Evolutionary conservation across 345 rosid species (phyloP).

Genomic region (Citrus medica): DNA sequence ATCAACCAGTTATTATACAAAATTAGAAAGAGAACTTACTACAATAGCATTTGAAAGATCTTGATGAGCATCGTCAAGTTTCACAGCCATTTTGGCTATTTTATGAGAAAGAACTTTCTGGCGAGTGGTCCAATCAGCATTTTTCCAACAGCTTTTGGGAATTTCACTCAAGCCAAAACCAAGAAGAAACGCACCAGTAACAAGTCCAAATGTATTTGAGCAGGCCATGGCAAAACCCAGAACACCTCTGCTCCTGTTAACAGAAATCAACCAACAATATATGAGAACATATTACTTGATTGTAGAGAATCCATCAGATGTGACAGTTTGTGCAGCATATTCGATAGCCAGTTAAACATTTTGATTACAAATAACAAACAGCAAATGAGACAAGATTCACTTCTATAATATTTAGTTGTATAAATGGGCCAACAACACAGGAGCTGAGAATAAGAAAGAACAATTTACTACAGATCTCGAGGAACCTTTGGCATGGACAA

Average conservation of each 20-base stretch:
- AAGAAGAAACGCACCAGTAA: slow-evolving; percentile 98
- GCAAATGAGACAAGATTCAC: not conserved
- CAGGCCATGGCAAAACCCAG: slow-evolving; percentile 97
- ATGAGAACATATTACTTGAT: not conserved
- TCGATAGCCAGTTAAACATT: not conserved
- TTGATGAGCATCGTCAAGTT: slow-evolving; percentile 96
- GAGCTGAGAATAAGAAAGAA: slow-evolving; percentile 7
- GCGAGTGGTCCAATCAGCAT: slow-evolving; percentile 88
- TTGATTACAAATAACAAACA: not conserved
- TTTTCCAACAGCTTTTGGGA: slow-evolving; percentile 87
- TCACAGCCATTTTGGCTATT: slow-evolving; percentile 96
- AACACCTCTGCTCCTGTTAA: slow-evolving; percentile 57
- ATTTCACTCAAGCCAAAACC: slow-evolving; percentile 98
- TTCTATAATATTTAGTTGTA: not conserved
- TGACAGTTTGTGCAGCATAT: not conserved
- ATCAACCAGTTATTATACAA: not conserved
- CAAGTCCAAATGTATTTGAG: slow-evolving; percentile 99
- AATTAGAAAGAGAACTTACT: slow-evolving; percentile 42
- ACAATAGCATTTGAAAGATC: slow-evolving; percentile 97
- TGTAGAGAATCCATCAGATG: not conserved
- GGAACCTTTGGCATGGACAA: slow-evolving; percentile 2
- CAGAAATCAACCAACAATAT: not conserved
- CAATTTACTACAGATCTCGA: slow-evolving; percentile 3
- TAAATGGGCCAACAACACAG: not conserved
- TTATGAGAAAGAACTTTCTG: slow-evolving; percentile 97